A percentile compares a stretch with the other conserved stretches of the same genome.
Conservation (phyloP, 768 basidiomycete genomes). For the Naganishia randhawae region DNA sequence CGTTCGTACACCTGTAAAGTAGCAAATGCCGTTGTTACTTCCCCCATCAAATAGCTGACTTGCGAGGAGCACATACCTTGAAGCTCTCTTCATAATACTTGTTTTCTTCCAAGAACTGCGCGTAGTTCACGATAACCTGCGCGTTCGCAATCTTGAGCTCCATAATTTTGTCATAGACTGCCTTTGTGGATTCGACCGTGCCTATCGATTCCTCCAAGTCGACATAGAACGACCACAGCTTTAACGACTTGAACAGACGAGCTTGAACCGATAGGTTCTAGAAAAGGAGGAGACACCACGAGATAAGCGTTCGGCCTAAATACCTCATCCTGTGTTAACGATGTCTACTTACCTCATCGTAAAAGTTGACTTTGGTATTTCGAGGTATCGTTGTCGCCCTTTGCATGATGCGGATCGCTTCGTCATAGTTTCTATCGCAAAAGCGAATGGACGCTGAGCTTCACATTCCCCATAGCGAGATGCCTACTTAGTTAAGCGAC, state of each 20-base stretch:
- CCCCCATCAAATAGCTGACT: not conserved
- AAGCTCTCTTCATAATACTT: slow-evolving; percentile 98
- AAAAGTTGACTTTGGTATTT: slow-evolving; percentile 83
- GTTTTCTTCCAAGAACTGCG: slow-evolving; percentile 94
- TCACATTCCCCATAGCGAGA: too few species aligned
- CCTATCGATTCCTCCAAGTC: slow-evolving; percentile 97
- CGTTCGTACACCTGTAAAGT: slow-evolving; percentile 77
- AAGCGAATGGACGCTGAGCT: slow-evolving; percentile 3
- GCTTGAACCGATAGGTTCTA: slow-evolving; percentile 79
- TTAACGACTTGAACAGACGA: slow-evolving; percentile 92
- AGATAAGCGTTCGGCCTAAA: not conserved
- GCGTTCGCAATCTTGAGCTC: slow-evolving; percentile 97
- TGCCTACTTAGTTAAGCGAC: not conserved
- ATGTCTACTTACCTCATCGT: slow-evolving; percentile 72
- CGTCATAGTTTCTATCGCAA: slow-evolving; percentile 80
- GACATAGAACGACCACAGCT: slow-evolving; percentile 98
- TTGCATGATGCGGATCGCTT: slow-evolving; percentile 92
- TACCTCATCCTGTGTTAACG: not conserved
- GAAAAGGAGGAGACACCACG: slow-evolving; percentile 31
- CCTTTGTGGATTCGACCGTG: slow-evolving; percentile 82
- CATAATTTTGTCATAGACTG: slow-evolving; percentile 91
- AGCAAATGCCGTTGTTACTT: too few species aligned
- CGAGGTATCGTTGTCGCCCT: slow-evolving; percentile 87
- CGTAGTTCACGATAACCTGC: slow-evolving; percentile 94
- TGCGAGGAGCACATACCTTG: slow-evolving; percentile 59